Evolutionary conservation across 108 stramenopile species (phyloP), one percentile per base, ranked within the genome.

Genomic region (Fistulifera pelliculosa): DNA sequence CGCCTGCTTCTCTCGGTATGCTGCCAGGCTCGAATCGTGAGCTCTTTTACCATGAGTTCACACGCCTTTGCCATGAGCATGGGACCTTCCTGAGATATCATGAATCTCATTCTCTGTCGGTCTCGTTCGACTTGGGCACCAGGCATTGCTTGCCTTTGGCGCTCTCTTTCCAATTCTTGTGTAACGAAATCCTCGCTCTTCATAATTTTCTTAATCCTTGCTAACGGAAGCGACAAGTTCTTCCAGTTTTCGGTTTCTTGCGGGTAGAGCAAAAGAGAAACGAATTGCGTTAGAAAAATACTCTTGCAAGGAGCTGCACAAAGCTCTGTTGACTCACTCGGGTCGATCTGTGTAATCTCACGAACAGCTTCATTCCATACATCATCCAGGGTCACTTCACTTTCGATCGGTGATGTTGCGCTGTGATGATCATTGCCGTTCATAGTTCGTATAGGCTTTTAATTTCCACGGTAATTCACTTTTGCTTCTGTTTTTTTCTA

Each of bases 171-270:
- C 47, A 75, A 18, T 40, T 73, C 74, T 25, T 66, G 65, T 27
- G 66, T 49, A 16, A 84, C 61, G 24, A 66, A 71, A 53, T 94
- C 95, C 64, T 96, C 95, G 45, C 72, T 78, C 65, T 96, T 96
- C 95, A 96, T 96, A 55, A 96, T 96, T 45, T 94, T 88, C 77
- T 96, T 96, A 56, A 96, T 90, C 22, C 93, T 70, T 8, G 93
- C 93, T 44, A 96, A 71, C 4, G 88, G 88, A 4, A 90, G 70
- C 15, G 64, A 56, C 41, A 74, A 73, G 17, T 60, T 66, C 57
- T 79, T 81, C 80, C 80, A 81, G 49, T 81, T 81, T 60, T 80
- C 78, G 5, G 70, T 28, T 48, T 19, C 68, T 69, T 35, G 31
- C 3, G 31, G 8, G 8, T 35, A 3, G 31, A 3, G 31, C 6